Percentiles rank a stretch among this genome's conserved stretches.
Evolutionary conservation across 805 yeast species (phyloP).

Genomic region (Yarrowia phangngaensis): DNA sequence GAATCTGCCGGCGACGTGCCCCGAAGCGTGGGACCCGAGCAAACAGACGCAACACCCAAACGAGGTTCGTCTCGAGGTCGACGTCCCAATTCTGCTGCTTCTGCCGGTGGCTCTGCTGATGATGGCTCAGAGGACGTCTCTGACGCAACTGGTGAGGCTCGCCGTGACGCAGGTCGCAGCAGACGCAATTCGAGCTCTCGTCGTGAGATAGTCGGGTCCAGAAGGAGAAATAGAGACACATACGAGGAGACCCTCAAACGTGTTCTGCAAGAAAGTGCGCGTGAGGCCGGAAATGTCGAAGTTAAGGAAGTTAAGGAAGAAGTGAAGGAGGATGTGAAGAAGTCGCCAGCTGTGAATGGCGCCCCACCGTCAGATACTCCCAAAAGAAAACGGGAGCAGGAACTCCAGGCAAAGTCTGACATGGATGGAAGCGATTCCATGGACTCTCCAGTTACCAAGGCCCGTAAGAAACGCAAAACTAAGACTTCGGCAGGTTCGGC

Average conservation of each 20-base stretch:
- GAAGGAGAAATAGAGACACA: conserved; percentile 18
- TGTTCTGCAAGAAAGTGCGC: conserved; percentile 36
- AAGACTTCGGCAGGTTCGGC: conserved; percentile 11
- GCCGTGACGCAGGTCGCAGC: conserved; percentile 25
- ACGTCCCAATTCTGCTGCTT: conserved; percentile 26
- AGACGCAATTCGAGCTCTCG: conserved; percentile 30
- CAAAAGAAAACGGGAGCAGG: conserved; percentile 16
- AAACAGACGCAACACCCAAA: not conserved
- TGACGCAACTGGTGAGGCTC: conserved; percentile 24
- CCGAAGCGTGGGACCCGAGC: conserved; percentile 4
- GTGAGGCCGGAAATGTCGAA: conserved; percentile 29
- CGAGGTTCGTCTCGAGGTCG: conserved; percentile 22
- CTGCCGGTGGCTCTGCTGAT: conserved; percentile 24
- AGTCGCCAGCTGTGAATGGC: conserved; percentile 30
- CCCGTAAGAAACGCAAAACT: conserved; percentile 24
- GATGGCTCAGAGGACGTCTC: conserved; percentile 26
- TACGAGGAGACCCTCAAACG: conserved; percentile 42
- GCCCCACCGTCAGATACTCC: conserved; percentile 15
- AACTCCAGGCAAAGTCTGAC: conserved; percentile 21
- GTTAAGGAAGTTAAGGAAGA: conserved; percentile 22
- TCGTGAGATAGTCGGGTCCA: conserved; percentile 36
- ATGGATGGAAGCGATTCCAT: conserved; percentile 16
- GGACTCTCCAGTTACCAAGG: conserved; percentile 18
- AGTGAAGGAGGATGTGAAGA: conserved; percentile 34
- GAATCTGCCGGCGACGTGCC: conserved; percentile 25